Conservation (phyloP, 2,329 filamentous ascomycete genomes). For the Botrytis porri region DNA sequence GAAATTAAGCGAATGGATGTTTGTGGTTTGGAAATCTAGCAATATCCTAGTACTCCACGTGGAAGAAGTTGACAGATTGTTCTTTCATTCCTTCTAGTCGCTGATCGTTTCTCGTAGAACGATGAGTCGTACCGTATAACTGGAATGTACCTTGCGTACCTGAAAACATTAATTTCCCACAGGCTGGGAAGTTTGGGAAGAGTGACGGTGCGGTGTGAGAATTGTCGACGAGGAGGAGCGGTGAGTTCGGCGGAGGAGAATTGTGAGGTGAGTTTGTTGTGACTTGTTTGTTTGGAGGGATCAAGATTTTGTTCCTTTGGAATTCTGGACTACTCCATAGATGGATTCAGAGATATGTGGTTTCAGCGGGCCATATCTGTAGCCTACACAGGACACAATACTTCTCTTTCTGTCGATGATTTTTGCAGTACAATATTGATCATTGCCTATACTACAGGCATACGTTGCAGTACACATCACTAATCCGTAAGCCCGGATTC, state of each 20-base stretch:
- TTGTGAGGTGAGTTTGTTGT: not conserved
- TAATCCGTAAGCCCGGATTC: not conserved
- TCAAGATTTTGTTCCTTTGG: not conserved
- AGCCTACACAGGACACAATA: not conserved
- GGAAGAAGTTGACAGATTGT: constrained; percentile 13
- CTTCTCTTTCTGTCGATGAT: not conserved
- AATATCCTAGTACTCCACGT: not conserved
- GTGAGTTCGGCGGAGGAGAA: constrained; percentile 4
- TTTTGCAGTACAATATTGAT: not conserved
- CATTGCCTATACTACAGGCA: not conserved
- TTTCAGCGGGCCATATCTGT: not conserved
- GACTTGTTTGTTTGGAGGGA: constrained; percentile 2
- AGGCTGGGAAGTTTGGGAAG: not conserved
- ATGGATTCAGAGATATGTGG: not conserved
- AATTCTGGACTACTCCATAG: not conserved
- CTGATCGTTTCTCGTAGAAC: constrained; percentile 2
- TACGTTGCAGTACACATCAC: not conserved
- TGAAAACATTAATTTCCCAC: constrained; percentile 5
- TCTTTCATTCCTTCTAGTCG: constrained; percentile 10
- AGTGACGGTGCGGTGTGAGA: not conserved
- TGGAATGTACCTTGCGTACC: not conserved
- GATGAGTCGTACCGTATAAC: not conserved
- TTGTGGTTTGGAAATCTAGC: not conserved
- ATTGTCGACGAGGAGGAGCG: not conserved
- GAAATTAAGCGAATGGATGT: not conserved